Evolutionary conservation across 2,329 filamentous ascomycete species (phyloP), one percentile per base, ranked within the genome.

Genomic region (Erysiphe pulchra): DNA sequence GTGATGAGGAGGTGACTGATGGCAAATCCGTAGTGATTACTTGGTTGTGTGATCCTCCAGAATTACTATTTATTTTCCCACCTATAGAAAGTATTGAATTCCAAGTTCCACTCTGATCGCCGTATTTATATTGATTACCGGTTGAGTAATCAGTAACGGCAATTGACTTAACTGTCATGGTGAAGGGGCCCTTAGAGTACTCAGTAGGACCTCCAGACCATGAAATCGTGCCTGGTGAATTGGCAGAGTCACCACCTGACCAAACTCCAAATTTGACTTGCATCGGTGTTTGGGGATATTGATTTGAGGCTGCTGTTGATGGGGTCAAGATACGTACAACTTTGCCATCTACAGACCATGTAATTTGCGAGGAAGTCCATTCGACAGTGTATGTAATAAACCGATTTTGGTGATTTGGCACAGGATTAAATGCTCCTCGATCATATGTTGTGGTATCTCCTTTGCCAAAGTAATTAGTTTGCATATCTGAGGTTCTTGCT

Each of bases 391-490:
- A 98, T 10, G 76, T 94, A 61, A 87, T 77, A 61, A 80, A 94
- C 33, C 69, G 61, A 44, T 67, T 67, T 59, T 93, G 85, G 50
- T 80, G 90, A 54, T 70, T 63, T 50, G 66, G 52, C 56, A 76
- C 65, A 4, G 73, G 63, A 60, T 92, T 82, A 60, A 83, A 86
- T 48, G 80, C 77, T 50, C 83, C 86, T 47, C 90, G 80, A 63
- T 92, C 84, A 66, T 87, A 92, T n/a, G 71, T 71, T 30, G 71
- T 77, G 0, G 83, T 86, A 53, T 81, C 70, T 45, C 87, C 90
- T 62, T 95, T 93, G 60, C 85, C 84, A 55, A 98, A 98, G 64
- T 92, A 98, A 63, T 98, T 98, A 54, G 77, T 80, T 63, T 98
- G 90, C n/a, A 93, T 81, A 61, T 92, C 69, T 47, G 67, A 65